These are phyloP conservation scores for Ustilago vetiveriae DNA, from an alignment of 1,284 basidiomycete species.

Conservation along the genomic window DNA sequence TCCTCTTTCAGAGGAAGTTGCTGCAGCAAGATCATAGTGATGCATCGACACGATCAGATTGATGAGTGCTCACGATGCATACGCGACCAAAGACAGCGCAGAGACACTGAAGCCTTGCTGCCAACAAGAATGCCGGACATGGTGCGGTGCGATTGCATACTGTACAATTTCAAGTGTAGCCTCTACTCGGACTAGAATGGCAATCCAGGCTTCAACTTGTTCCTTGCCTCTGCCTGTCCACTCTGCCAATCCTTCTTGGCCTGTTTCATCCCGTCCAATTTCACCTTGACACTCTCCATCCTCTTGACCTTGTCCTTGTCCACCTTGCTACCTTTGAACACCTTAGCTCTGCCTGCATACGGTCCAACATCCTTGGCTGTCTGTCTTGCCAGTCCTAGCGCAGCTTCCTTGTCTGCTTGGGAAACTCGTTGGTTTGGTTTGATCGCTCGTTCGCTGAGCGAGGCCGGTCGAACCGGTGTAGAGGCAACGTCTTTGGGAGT, in stretches of 20 bases:
- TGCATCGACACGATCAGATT: too few species aligned
- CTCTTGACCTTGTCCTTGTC: conserved; percentile 36
- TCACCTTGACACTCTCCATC: conserved; percentile 15
- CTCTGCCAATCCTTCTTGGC: conserved; percentile 47
- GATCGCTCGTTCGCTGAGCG: conserved; percentile 7
- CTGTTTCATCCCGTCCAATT: conserved; percentile 38
- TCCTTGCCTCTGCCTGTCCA: conserved; percentile 26
- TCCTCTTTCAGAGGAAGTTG: too few species aligned
- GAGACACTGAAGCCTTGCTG: too few species aligned
- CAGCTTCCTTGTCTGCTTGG: conserved; percentile 13
- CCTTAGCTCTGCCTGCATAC: conserved; percentile 47
- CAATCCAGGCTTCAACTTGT: conserved; percentile 40
- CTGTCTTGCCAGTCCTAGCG: conserved; percentile 21
- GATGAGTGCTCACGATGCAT: too few species aligned
- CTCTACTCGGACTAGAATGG: conserved; percentile 20
- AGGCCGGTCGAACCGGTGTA: not conserved
- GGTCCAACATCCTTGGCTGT: conserved; percentile 38
- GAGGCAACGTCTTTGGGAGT: not conserved
- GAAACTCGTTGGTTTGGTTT: conserved; percentile 18
- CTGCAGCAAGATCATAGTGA: too few species aligned
- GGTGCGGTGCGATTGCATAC: too few species aligned
- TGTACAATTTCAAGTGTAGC: too few species aligned
- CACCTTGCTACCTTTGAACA: conserved; percentile 53
- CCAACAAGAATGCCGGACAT: too few species aligned
- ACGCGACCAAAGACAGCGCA: too few species aligned